These are phyloP conservation scores for Suillus variegatus DNA, from an alignment of 768 basidiomycete species.

Conservation along the genomic window DNA sequence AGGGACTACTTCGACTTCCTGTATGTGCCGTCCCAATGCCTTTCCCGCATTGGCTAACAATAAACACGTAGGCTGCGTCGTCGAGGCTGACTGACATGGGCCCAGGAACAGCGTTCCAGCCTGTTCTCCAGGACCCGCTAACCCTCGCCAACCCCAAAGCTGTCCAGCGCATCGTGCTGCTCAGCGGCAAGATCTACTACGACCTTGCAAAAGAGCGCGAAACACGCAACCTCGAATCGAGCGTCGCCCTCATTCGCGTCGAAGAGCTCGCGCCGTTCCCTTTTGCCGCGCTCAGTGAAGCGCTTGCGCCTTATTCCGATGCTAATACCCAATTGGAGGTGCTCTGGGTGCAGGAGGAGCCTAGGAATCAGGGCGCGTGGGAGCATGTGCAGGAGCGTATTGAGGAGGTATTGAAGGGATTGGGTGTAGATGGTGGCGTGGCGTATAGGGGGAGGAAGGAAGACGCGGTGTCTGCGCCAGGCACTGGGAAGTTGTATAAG, in stretches of 20 bases:
- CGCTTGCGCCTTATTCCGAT: conserved; percentile 46
- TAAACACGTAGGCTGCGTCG: conserved; percentile 60
- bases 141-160: conserved; percentile 26
- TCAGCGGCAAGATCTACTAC: conserved; percentile 88
- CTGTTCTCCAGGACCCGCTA: conserved; percentile 58
- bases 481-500: conserved; percentile 67
- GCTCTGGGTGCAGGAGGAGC: conserved; percentile 85
- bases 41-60: not conserved
- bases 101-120: conserved; percentile 61
- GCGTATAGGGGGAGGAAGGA: conserved; percentile 67
- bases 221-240: conserved; percentile 42
- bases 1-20: conserved; percentile 75
- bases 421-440: conserved; percentile 38
- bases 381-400: conserved; percentile 64
- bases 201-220: conserved; percentile 76
- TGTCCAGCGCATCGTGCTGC: conserved; percentile 67
- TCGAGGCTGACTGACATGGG: conserved; percentile 65
- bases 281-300: conserved; percentile 50
- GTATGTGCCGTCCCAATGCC: conserved; percentile 42
- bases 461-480: conserved; percentile 77
- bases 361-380: conserved; percentile 85
- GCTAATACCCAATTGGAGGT: conserved; percentile 39
- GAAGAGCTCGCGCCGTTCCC: conserved; percentile 93
- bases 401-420: conserved; percentile 45
- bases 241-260: conserved; percentile 71